Conservation (phyloP, 768 basidiomycete species). For the Russula compacta region DNA sequence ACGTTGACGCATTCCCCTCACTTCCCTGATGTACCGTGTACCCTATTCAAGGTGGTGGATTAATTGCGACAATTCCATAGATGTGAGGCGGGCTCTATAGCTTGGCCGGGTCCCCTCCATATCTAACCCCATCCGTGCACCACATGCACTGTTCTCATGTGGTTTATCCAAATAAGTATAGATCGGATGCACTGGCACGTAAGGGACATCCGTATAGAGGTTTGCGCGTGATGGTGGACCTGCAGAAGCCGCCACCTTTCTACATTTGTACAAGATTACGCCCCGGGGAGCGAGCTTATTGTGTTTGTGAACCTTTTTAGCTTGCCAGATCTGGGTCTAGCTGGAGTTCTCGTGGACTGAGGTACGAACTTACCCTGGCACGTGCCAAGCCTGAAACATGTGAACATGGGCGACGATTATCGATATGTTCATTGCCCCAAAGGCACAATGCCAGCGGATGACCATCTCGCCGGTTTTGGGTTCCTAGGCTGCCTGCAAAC, state of each 20-base stretch:
- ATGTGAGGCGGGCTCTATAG: not conserved
- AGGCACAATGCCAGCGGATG: no score
- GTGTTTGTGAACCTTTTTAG: no score
- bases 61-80: not conserved
- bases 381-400: no score
- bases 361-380: no score
- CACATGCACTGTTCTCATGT: not conserved
- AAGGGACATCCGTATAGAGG: not conserved
- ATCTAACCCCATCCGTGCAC: not conserved
- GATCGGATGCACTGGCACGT: not conserved
- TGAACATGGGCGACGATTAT: no score
- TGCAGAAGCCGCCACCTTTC: not conserved
- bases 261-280: not conserved
- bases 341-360: no score
- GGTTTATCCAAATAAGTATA: not conserved
- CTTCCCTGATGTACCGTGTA: slow-evolving; percentile 1
- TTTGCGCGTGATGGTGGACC: not conserved
- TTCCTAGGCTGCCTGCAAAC: no score
- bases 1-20: not conserved
- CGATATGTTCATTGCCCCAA: no score
- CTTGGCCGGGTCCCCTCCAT: not conserved
- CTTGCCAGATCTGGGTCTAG: no score
- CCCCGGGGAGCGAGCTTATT: no score
- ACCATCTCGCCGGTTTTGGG: no score
- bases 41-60: not conserved